These are phyloP conservation scores for Boletus tomentosulus DNA, from an alignment of 768 basidiomycete genomes.

Conservation along the genomic window DNA sequence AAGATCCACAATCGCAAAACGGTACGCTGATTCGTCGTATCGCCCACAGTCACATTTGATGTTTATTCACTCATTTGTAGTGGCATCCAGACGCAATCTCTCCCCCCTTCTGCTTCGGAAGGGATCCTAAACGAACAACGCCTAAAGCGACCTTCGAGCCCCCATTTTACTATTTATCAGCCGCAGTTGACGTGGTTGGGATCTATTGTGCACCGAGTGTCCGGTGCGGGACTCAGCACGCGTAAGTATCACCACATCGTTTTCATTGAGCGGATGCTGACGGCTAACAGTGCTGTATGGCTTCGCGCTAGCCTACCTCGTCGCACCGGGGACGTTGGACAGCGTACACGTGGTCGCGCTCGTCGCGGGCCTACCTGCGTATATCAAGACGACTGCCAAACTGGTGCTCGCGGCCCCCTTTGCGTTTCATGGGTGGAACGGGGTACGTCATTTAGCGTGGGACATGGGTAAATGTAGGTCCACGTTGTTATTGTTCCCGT, in stretches of 20 bases:
- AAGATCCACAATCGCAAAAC: conserved; percentile 33
- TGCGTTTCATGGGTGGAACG: conserved; percentile 88
- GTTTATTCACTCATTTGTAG: conserved; percentile 18
- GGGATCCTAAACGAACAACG: conserved; percentile 86
- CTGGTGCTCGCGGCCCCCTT: conserved; percentile 80
- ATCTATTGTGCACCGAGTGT: conserved; percentile 85
- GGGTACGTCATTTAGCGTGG: conserved; percentile 87
- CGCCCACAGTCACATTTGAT: neutral
- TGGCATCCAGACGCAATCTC: conserved; percentile 58
- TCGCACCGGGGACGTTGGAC: conserved; percentile 76
- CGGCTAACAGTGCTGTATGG: conserved; percentile 70
- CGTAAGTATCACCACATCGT: conserved; percentile 44
- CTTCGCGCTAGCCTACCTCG: conserved; percentile 81
- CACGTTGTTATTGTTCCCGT: neutral
- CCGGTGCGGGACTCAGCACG: conserved; percentile 75
- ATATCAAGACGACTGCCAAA: conserved; percentile 74
- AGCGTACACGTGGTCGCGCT: conserved; percentile 72
- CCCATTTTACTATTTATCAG: conserved; percentile 96
- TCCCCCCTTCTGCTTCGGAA: conserved; percentile 52
- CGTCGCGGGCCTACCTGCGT: conserved; percentile 67
- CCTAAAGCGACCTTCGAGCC: conserved; percentile 81
- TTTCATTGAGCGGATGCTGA: too few species aligned
- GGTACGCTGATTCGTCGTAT: conserved; percentile 28
- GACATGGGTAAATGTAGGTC: conserved; percentile 83
- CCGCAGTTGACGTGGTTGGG: conserved; percentile 87